These are phyloP conservation scores for Aureobasidium subglaciale DNA, from an alignment of 2,329 filamentous ascomycete genomes.

Conservation along the genomic window DNA sequence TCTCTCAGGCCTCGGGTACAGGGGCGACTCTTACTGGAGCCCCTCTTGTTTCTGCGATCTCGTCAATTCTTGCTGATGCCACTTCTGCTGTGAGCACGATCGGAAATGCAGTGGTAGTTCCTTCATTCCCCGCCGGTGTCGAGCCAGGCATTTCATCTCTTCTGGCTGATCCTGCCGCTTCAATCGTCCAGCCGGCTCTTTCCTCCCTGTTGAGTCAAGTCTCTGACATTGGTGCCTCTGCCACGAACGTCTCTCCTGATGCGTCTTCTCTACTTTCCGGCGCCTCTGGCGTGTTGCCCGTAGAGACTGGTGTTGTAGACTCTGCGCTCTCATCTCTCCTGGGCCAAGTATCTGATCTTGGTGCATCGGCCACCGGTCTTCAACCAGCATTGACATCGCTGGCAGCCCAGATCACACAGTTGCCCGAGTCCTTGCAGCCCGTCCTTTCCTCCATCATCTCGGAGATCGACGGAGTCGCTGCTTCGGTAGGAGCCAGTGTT, in stretches of 20 bases:
- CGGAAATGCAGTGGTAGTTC: neutral
- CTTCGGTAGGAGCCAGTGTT: neutral
- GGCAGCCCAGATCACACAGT: neutral
- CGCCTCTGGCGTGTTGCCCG: neutral
- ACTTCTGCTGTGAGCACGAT: neutral
- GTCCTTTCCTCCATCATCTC: neutral
- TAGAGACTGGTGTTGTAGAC: neutral
- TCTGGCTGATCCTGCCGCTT: neutral
- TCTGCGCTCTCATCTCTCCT: neutral
- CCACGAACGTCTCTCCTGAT: neutral
- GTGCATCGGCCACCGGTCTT: neutral
- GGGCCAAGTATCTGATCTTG: neutral
- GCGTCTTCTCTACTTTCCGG: neutral
- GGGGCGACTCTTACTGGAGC: neutral
- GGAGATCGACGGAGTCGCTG: neutral
- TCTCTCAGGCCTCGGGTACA: neutral
- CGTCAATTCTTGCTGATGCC: neutral
- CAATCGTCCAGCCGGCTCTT: neutral
- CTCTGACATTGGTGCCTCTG: neutral
- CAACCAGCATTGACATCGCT: neutral
- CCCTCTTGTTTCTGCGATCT: neutral
- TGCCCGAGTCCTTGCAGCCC: neutral
- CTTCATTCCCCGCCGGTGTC: neutral
- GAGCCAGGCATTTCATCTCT: neutral
- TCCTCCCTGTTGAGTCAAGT: neutral